Percentiles rank a stretch among this genome's conserved stretches.
phyloP scores from a whole-genome alignment of 2,329 filamentous ascomycete genomes.

The Tolypocladium album region DNA sequence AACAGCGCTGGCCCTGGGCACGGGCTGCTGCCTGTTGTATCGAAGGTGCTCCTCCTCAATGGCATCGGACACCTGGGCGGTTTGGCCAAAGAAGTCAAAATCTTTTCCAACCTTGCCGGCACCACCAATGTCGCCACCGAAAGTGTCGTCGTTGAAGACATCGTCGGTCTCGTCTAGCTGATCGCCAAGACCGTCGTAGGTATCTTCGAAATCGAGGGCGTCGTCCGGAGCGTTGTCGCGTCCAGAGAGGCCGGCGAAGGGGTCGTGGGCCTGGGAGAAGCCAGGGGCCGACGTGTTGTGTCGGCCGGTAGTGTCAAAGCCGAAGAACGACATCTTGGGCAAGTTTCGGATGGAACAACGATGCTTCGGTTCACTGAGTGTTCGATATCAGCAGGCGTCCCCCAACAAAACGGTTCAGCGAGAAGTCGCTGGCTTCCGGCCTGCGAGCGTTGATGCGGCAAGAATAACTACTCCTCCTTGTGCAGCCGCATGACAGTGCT shows the following conservation, averaged over 20 bases:
- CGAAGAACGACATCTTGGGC: slow-evolving; percentile 76
- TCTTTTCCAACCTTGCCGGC: slow-evolving; percentile 65
- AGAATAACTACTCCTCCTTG: no score
- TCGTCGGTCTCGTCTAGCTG: slow-evolving; percentile 86
- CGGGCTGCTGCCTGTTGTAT: slow-evolving; percentile 64
- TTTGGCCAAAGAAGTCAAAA: slow-evolving; percentile 94
- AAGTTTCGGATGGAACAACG: neutral
- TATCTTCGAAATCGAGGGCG: slow-evolving; percentile 79
- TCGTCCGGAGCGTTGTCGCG: slow-evolving; percentile 47
- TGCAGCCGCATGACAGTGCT: neutral
- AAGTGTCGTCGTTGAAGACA: slow-evolving; percentile 94
- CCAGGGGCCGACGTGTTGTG: slow-evolving; percentile 62
- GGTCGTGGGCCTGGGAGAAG: slow-evolving; percentile 75
- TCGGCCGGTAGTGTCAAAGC: slow-evolving; percentile 57
- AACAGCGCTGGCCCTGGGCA: slow-evolving; percentile 23
- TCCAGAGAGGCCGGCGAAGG: slow-evolving; percentile 72
- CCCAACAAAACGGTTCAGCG: neutral
- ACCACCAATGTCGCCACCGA: slow-evolving; percentile 39
- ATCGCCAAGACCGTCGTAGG: slow-evolving; percentile 89
- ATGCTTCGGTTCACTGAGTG: neutral
- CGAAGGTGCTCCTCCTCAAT: slow-evolving; percentile 87
- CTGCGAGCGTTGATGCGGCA: neutral
- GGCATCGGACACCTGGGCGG: slow-evolving; percentile 73
- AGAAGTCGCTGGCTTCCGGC: neutral
- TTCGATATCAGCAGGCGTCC: neutral